Conservation (phyloP, 2,329 filamentous ascomycete genomes). For the Alternaria hordeiaustralica region DNA sequence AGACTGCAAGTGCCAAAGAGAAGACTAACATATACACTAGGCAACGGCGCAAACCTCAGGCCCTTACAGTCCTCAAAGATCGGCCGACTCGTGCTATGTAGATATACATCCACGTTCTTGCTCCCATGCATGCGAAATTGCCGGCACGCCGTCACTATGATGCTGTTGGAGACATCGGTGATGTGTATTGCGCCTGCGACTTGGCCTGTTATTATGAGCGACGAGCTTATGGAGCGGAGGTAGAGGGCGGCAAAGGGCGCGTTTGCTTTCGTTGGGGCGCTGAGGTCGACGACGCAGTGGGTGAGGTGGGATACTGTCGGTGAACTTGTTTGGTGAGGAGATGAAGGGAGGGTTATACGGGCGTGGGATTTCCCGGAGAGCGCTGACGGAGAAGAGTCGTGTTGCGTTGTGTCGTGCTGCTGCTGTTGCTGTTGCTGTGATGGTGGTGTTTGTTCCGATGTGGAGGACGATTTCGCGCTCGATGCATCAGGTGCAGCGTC, state of each 20-base stretch:
- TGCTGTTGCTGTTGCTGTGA: conserved; percentile 40
- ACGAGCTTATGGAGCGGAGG: conserved; percentile 72
- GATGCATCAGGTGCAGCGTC: not conserved
- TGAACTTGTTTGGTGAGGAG: conserved; percentile 73
- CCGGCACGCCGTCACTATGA: conserved; percentile 75
- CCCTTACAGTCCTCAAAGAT: conserved; percentile 89
- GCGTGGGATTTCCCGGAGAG: conserved; percentile 38
- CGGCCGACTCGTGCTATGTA: conserved; percentile 80
- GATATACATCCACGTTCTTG: conserved; percentile 79
- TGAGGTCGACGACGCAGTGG: conserved; percentile 81
- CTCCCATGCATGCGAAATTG: conserved; percentile 95
- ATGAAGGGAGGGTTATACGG: conserved; percentile 78
- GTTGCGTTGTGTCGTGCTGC: conserved; percentile 19
- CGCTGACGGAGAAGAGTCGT: not conserved
- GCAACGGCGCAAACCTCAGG: conserved; percentile 81
- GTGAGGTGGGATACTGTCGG: conserved; percentile 74
- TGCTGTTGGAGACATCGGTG: conserved; percentile 73
- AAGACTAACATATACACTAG: conserved; percentile 68
- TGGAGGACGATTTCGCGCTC: not conserved
- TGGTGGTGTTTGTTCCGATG: conserved; percentile 33
- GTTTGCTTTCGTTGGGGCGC: conserved; percentile 59
- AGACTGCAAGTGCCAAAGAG: not conserved
- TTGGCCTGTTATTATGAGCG: conserved; percentile 77
- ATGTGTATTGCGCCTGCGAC: conserved; percentile 84
- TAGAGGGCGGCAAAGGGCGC: conserved; percentile 71